Base-by-base conservation (phyloP, 2,329 filamentous ascomycete species). In the Coniochaeta sp. region DNA sequence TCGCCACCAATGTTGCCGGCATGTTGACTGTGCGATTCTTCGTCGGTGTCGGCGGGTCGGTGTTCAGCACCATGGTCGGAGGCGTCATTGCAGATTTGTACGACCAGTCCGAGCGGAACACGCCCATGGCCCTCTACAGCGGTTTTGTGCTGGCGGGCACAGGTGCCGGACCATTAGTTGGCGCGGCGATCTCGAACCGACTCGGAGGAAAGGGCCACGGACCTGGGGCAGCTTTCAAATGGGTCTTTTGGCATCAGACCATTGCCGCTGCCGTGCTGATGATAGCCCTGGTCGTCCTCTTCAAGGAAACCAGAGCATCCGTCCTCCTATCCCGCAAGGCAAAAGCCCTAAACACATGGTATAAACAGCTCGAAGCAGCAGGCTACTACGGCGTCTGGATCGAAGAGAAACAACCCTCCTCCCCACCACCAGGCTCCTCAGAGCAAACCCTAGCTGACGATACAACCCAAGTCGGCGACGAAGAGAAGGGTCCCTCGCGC, bases 21-120 rank as follows among this genome's bases (percentile, higher is more conserved):
- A 87, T 96, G 78, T 66, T 95, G 0, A 69, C 91, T 2, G 80
- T 84, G 0, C 81, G 91, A 1, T 87, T 96, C 63, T 76, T 94
- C 46, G 79, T 83, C 9, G 91, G 91, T 1, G 81, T 83, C n/a
- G 88, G 87, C 7, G 85, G 82, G 6, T 90, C 85, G 48, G 83
- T 77, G 0, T 95, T 95, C 63, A 90, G 86, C 42, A 94, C 89
- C 20, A 91, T 96, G 78, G 86, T 95, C 0, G 91, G 91, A n/a
- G 91, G 91, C 3, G 87, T 96, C 4, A 86, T 96, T 35, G 86
- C 87, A 49, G 91, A 96, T 62, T 80, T 96, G 53, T 96, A 91
- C 71, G 81, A 85, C 47, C 82, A 88, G 10, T 72, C 87, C 53
- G 84, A 88, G 42, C 77, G 92, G 30, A 96, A 96, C 60, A 90